Evolutionary conservation across 1,284 basidiomycete species (phyloP).

Genomic region (Tremellales sp.): DNA sequence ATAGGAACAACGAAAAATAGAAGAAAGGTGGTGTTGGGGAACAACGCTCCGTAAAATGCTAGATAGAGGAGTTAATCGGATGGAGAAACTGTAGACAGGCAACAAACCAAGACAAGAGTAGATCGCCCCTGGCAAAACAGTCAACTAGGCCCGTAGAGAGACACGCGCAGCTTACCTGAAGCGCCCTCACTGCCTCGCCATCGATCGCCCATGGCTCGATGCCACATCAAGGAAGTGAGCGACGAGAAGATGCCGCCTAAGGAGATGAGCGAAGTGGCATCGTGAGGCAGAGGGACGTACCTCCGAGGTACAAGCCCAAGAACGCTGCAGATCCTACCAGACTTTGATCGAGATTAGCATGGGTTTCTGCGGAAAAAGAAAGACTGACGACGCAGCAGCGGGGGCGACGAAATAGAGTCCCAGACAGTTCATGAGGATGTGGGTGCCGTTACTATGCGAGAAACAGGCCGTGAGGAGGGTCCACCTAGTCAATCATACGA

Average conservation of each 20-base stretch:
- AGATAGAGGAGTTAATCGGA: background rate
- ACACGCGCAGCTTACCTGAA: constrained; percentile 13
- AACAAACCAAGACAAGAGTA: constrained; percentile 38
- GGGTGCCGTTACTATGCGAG: constrained; percentile 62
- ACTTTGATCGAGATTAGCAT: constrained; percentile 15
- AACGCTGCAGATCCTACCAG: constrained; percentile 69
- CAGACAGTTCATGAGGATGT: constrained; percentile 74
- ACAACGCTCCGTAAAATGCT: constrained; percentile 69
- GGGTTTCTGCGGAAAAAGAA: background rate
- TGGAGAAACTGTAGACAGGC: background rate
- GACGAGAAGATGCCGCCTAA: constrained; percentile 58
- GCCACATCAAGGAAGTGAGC: constrained; percentile 60
- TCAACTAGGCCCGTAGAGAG: background rate
- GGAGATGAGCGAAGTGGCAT: constrained; percentile 2
- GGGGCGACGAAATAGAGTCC: constrained; percentile 76
- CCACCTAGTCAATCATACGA: constrained; percentile 57
- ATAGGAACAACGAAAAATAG: constrained; percentile 78
- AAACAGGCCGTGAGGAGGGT: constrained; percentile 71
- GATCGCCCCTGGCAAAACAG: constrained; percentile 34
- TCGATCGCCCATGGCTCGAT: constrained; percentile 48
- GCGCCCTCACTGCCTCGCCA: constrained; percentile 61
- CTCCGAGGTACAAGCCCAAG: constrained; percentile 70
- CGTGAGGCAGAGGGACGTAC: constrained; percentile 44
- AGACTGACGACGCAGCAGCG: constrained; percentile 55
- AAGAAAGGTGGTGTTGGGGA: constrained; percentile 66